phyloP scores from a whole-genome alignment of 371 early-diverging fungal genomes.

The Actinomucor elegans region DNA sequence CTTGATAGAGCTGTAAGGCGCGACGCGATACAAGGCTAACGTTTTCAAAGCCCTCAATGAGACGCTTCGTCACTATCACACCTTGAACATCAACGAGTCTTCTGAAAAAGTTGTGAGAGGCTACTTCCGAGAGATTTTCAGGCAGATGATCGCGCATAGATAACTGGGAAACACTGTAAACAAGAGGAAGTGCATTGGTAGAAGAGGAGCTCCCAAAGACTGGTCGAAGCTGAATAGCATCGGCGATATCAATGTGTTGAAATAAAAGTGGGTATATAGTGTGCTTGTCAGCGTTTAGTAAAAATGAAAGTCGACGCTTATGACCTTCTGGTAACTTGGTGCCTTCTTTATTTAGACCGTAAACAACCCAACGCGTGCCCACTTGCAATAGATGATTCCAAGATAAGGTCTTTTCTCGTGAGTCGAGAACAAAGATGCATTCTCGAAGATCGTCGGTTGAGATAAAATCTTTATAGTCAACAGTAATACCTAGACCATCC shows the following conservation, averaged over 20 bases:
- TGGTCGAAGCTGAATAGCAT: not conserved
- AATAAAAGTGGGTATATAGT: not conserved
- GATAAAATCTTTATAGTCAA: not conserved
- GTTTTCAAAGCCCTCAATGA: conserved; percentile 2
- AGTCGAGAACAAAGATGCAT: not conserved
- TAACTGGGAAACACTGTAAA: not conserved
- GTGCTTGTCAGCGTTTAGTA: not conserved
- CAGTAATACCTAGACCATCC: not conserved
- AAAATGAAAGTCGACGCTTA: not conserved
- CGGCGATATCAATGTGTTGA: not conserved
- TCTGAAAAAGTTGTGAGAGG: not conserved
- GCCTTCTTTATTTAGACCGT: not conserved
- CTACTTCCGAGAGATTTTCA: not conserved
- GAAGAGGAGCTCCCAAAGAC: too few species aligned
- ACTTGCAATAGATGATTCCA: not conserved
- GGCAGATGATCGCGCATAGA: not conserved
- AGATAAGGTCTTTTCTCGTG: not conserved
- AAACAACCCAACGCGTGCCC: not conserved
- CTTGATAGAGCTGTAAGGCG: not conserved
- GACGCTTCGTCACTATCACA: conserved; percentile 20
- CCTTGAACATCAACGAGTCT: conserved; percentile 18
- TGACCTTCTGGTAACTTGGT: not conserved
- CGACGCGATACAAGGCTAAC: not conserved
- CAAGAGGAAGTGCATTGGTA: not conserved
- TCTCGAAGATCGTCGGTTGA: not conserved